Evolutionary conservation across 768 basidiomycete genomes (phyloP).

Genomic region (Boletus fagicola): DNA sequence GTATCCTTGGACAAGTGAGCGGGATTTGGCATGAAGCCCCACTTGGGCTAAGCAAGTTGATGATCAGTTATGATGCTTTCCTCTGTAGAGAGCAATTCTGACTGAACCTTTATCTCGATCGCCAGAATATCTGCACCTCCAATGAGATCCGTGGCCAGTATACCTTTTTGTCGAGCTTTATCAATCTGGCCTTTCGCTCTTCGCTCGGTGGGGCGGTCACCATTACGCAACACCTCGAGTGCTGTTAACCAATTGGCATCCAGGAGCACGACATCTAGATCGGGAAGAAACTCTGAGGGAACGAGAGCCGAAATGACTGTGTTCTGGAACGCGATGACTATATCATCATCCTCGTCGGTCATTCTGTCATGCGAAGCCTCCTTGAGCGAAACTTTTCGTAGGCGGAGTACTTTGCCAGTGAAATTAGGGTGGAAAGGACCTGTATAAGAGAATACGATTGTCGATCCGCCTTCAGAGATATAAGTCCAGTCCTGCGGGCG

Average conservation of each 20-base stretch:
- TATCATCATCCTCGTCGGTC: slow-evolving; percentile 40
- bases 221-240: slow-evolving; percentile 47
- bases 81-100: background rate
- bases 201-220: slow-evolving; percentile 55
- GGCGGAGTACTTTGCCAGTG: slow-evolving; percentile 67
- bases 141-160: slow-evolving; percentile 81
- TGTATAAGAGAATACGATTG: slow-evolving; percentile 81
- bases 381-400: slow-evolving; percentile 55
- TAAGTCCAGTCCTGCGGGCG: slow-evolving; percentile 71
- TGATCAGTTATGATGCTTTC: slow-evolving; percentile 1
- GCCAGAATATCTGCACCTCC: slow-evolving; percentile 57
- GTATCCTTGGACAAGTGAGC: slow-evolving; percentile 60
- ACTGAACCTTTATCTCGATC: slow-evolving; percentile 86
- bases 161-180: slow-evolving; percentile 47
- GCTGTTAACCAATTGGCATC: slow-evolving; percentile 57
- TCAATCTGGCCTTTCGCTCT: slow-evolving; percentile 60
- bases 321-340: slow-evolving; percentile 55
- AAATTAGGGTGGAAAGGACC: slow-evolving; percentile 54
- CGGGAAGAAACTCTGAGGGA: slow-evolving; percentile 56
- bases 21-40: slow-evolving; percentile 83
- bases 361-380: slow-evolving; percentile 10
- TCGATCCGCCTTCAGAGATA: slow-evolving; percentile 89
- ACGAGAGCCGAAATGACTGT: slow-evolving; percentile 66
- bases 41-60: slow-evolving; percentile 73
- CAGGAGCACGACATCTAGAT: slow-evolving; percentile 47